Conservation (phyloP, 202 grass and related monocot species). For the Panicum hallii region DNA sequence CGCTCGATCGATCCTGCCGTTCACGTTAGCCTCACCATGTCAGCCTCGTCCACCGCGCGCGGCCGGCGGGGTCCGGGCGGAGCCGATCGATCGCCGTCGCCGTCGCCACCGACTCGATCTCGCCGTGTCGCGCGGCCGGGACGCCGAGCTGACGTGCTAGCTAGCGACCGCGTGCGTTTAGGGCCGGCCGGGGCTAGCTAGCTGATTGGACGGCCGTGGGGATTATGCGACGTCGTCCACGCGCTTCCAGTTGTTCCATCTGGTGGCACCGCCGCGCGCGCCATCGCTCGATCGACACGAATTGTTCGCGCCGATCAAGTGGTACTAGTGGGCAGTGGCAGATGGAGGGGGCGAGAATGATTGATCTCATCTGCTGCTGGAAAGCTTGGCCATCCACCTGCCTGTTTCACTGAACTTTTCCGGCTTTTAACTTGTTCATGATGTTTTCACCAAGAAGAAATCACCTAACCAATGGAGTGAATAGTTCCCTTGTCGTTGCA, state of each 20-base stretch:
- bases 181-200: too few species aligned
- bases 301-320: background rate
- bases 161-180: background rate
- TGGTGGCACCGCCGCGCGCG: background rate
- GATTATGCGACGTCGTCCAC: background rate
- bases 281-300: background rate
- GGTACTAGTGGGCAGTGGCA: background rate
- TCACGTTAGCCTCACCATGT: background rate
- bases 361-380: background rate
- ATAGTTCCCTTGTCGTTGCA: background rate
- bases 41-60: background rate
- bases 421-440: background rate
- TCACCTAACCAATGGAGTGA: background rate
- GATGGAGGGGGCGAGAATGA: background rate
- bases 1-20: too few species aligned
- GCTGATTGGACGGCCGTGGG: constrained; percentile 35
- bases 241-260: background rate
- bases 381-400: background rate
- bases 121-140: constrained; percentile 45
- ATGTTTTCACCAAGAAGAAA: constrained; percentile 2
- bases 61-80: constrained; percentile 6
- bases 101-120: background rate
- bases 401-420: background rate
- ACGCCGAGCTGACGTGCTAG: background rate
- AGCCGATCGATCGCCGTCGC: background rate